phyloP scores from a whole-genome alignment of 371 early-diverging fungal genomes.

The Mortierella polycephala region DNA sequence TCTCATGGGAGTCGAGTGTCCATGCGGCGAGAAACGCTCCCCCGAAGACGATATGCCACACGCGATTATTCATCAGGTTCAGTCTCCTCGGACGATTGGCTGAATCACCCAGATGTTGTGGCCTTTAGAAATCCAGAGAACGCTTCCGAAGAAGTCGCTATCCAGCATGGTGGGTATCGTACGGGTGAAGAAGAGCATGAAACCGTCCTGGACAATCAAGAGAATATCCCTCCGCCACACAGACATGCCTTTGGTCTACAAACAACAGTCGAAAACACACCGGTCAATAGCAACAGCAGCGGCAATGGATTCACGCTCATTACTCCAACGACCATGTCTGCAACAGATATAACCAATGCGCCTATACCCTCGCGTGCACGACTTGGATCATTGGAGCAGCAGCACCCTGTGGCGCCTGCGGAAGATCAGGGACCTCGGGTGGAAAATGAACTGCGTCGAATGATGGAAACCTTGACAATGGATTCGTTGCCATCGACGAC shows the following conservation, averaged over 20 bases:
- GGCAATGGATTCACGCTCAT: not conserved
- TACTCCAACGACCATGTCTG: not conserved
- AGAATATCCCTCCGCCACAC: not conserved
- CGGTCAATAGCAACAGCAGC: not conserved
- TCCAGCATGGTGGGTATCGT: not conserved
- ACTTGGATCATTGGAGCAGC: not conserved
- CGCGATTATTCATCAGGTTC: slow-evolving; percentile 43
- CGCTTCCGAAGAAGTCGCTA: not conserved
- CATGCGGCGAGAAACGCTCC: slow-evolving; percentile 13
- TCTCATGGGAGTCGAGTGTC: not conserved
- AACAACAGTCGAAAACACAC: slow-evolving; percentile 7
- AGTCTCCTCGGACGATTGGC: slow-evolving; percentile 43
- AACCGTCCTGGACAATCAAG: not conserved
- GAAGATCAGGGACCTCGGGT: not conserved
- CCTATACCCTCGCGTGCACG: not conserved
- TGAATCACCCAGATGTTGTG: slow-evolving; percentile 39
- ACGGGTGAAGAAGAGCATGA: not conserved
- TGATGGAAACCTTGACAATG: not conserved
- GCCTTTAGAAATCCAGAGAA: slow-evolving; percentile 6
- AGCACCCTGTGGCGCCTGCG: not conserved
- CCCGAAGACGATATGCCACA: slow-evolving; percentile 43
- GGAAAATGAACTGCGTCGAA: not conserved
- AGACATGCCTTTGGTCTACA: not conserved
- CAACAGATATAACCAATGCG: slow-evolving; percentile 7
- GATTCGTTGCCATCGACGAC: not conserved